Evolutionary conservation across 257 asterid genomes (phyloP).

Genomic region (Nicotiana attenuata): DNA sequence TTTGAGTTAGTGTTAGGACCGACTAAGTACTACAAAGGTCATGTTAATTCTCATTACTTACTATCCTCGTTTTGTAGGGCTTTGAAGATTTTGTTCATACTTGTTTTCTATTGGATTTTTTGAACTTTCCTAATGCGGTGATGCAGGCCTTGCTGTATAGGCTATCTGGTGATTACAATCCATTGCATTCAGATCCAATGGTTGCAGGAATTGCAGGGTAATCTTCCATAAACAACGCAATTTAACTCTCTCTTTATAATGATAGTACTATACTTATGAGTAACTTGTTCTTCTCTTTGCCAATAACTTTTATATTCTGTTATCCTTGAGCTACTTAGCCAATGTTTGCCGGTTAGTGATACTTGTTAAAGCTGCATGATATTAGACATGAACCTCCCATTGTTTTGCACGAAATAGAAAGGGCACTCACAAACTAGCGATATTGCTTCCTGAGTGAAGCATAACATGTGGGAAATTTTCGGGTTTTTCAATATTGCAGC

Average conservation of each 20-base stretch:
- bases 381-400: neutral
- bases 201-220: slow-evolving; percentile 87
- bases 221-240: neutral
- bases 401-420: neutral
- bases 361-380: neutral
- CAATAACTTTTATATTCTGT: neutral
- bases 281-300: neutral
- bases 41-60: neutral
- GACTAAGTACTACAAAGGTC: too few relatives aligned
- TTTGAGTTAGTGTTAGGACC: too few relatives aligned
- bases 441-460: neutral
- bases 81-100: neutral
- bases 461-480: neutral
- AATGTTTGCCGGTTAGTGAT: neutral
- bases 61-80: neutral
- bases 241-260: neutral
- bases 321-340: neutral
- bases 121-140: slow-evolving; percentile 8
- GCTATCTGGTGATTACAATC: slow-evolving; percentile 97
- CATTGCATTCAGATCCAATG: slow-evolving; percentile 91
- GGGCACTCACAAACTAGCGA: neutral
- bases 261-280: neutral
- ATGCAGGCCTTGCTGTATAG: slow-evolving; percentile 91
- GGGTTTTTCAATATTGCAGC: neutral
- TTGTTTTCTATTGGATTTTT: neutral